These are phyloP conservation scores for Daucus carota DNA, from an alignment of 129 eudicot genomes.

Conservation along the genomic window DNA sequence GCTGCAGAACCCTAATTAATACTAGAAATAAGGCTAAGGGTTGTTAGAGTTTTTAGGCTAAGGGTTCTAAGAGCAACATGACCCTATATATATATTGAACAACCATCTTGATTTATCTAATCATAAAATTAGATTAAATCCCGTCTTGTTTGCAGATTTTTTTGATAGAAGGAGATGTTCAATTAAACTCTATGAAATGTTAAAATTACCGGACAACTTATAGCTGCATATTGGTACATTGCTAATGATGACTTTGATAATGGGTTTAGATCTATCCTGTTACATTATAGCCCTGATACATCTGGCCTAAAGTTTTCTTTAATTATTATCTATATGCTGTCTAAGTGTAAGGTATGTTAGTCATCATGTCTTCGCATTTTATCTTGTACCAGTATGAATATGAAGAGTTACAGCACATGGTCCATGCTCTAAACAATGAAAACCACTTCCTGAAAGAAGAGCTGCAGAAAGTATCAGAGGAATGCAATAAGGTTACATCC, in stretches of 20 bases:
- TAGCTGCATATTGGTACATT: background rate
- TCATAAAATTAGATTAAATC: background rate
- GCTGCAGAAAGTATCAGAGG: conserved; percentile 61
- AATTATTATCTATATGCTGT: background rate
- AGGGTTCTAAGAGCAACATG: too few relatives aligned
- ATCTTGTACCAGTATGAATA: conserved; percentile 68
- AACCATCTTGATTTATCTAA: background rate
- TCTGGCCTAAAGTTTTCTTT: background rate
- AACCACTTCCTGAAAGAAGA: conserved; percentile 60
- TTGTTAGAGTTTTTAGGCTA: background rate
- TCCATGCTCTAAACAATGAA: conserved; percentile 49
- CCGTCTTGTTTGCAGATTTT: background rate
- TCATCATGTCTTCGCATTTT: background rate
- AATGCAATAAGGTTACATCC: conserved; percentile 67
- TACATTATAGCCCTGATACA: background rate
- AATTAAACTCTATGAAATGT: background rate
- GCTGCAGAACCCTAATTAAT: too few relatives aligned
- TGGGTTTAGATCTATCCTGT: background rate
- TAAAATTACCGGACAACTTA: background rate
- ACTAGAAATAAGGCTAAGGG: conserved; percentile 75
- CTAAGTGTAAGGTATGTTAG: background rate
- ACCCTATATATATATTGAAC: background rate
- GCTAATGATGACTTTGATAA: background rate
- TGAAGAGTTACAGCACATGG: conserved; percentile 72
- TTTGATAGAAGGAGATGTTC: background rate